Conservation (phyloP, 257 asterid genomes). For the Solanum boliviense region DNA sequence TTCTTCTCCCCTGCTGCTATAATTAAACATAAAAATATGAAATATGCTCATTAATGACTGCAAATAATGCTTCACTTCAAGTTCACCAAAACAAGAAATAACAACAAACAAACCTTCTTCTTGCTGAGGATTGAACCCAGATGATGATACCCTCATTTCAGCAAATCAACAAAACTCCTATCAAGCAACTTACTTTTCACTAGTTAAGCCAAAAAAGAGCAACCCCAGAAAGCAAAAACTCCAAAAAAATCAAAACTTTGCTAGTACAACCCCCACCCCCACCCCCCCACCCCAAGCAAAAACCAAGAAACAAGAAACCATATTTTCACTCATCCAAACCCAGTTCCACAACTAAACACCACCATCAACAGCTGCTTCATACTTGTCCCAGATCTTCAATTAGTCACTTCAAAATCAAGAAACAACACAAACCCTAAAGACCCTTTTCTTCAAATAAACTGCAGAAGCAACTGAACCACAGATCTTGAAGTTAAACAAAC, state of each 20-base stretch:
- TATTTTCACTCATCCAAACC: constrained; percentile 40
- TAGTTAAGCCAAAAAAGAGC: constrained; percentile 2
- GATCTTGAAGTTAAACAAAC: constrained; percentile 43
- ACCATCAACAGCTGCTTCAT: constrained; percentile 12
- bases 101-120: constrained; percentile 51
- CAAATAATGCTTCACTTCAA: background rate
- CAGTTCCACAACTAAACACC: constrained; percentile 23
- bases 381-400: constrained; percentile 19
- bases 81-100: background rate
- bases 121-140: constrained; percentile 52
- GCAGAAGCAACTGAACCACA: constrained; percentile 15
- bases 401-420: background rate
- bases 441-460: background rate
- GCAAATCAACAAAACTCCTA: constrained; percentile 13
- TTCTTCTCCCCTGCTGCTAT: constrained; percentile 58
- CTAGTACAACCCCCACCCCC: constrained; percentile 7
- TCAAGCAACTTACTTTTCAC: background rate
- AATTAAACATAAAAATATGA: background rate
- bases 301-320: constrained; percentile 18
- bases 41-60: background rate
- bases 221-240: background rate
- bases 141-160: constrained; percentile 66
- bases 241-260: background rate
- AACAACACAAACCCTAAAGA: constrained; percentile 1
- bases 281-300: constrained; percentile 31